Conservation (phyloP, 2,329 filamentous ascomycete genomes). For the Thelonectria blattea region DNA sequence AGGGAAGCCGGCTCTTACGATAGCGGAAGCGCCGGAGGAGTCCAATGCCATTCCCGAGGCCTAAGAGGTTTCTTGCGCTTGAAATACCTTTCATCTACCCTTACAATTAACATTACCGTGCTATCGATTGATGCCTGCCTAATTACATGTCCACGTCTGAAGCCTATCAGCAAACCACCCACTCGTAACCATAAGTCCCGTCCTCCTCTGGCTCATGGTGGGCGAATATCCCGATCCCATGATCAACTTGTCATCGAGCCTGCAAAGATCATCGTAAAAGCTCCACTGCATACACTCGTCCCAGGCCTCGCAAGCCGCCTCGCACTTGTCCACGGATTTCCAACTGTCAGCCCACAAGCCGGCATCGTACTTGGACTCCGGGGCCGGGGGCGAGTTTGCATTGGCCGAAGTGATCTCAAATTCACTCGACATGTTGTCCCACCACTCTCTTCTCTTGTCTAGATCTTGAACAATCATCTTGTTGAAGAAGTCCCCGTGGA, state of each 20-base stretch:
- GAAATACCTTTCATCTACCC: too few species aligned
- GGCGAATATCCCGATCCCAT: slow-evolving; percentile 34
- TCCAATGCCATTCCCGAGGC: too few species aligned
- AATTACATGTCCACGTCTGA: slow-evolving; percentile 24
- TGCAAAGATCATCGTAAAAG: slow-evolving; percentile 35
- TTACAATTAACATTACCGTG: too few species aligned
- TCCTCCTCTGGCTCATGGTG: slow-evolving; percentile 34
- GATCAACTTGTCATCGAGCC: slow-evolving; percentile 35
- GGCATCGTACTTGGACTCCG: slow-evolving; percentile 23
- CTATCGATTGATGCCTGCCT: too few species aligned
- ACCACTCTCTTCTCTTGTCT: slow-evolving; percentile 29
- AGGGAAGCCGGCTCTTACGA: too few species aligned
- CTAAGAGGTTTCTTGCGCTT: too few species aligned
- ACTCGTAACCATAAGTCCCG: slow-evolving; percentile 33
- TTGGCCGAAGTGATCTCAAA: slow-evolving; percentile 33
- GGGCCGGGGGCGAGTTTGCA: slow-evolving; percentile 18
- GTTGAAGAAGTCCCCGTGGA: slow-evolving; percentile 34
- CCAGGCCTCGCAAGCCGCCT: slow-evolving; percentile 33
- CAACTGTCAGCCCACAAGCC: slow-evolving; percentile 29
- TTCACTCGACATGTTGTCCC: slow-evolving; percentile 31
- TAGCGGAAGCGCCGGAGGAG: too few species aligned
- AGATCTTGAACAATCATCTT: slow-evolving; percentile 29
- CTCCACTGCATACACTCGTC: slow-evolving; percentile 30
- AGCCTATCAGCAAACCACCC: slow-evolving; percentile 34
- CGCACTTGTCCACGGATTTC: slow-evolving; percentile 31